A percentile compares a stretch with the other conserved stretches of the same genome.
These are phyloP conservation scores for Gracilaria gracilis DNA, from an alignment of 23 red algal species.

Conservation along the genomic window DNA sequence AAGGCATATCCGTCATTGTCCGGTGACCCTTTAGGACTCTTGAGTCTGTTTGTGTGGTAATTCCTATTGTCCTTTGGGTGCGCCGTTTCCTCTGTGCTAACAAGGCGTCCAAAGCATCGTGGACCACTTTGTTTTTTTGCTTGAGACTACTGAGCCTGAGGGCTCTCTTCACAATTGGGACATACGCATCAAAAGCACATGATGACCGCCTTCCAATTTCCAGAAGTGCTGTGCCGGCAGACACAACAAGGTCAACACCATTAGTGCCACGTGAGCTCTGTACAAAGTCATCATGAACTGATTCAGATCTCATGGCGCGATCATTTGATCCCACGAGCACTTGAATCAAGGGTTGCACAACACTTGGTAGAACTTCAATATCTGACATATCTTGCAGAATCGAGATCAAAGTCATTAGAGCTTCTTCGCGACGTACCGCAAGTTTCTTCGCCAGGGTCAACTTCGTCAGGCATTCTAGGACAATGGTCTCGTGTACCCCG, in stretches of 20 bases:
- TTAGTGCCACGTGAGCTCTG: background rate
- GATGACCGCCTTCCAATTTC: slow-evolving; percentile 53
- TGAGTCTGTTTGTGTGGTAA: background rate
- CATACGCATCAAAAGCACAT: slow-evolving; percentile 40
- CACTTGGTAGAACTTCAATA: slow-evolving; percentile 78
- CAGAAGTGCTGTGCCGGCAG: slow-evolving; percentile 36
- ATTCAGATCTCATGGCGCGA: background rate
- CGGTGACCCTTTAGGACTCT: background rate
- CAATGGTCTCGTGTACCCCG: slow-evolving; percentile 71
- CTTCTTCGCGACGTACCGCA: slow-evolving; percentile 52
- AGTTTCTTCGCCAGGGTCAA: slow-evolving; percentile 53
- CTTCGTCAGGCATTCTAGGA: slow-evolving; percentile 70
- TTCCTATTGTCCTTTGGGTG: background rate
- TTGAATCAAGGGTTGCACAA: slow-evolving; percentile 82
- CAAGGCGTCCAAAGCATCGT: slow-evolving; percentile 18
- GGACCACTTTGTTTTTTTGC: slow-evolving; percentile 7
- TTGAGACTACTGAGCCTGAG: slow-evolving; percentile 27
- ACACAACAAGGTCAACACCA: slow-evolving; percentile 7
- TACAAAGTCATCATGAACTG: background rate
- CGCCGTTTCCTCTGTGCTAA: slow-evolving; percentile 19
- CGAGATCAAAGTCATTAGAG: slow-evolving; percentile 65
- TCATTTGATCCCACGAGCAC: slow-evolving; percentile 56
- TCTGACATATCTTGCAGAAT: slow-evolving; percentile 51
- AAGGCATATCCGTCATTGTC: background rate
- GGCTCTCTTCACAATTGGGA: slow-evolving; percentile 64